Evolutionary conservation across 768 basidiomycete species (phyloP), one percentile per base, ranked within the genome.

Genomic region (Mycena galericulata): DNA sequence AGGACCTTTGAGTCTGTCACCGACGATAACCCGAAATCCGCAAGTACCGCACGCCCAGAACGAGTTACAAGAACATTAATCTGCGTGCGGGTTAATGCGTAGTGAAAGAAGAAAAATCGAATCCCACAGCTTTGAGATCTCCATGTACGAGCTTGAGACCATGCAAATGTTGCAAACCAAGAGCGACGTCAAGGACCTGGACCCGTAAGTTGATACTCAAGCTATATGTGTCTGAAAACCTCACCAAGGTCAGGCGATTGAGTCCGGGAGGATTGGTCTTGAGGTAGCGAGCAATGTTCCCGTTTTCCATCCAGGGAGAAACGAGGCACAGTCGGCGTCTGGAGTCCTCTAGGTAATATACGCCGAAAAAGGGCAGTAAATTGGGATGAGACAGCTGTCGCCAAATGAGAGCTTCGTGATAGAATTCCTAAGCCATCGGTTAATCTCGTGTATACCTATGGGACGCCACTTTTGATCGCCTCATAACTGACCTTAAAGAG

Each of bases 231-330:
- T n/a, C n/a, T n/a, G n/a, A n/a, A n/a, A n/a, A n/a, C n/a, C 77
- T 75, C 66, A 84, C 83, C 71, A 84, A 67, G 27, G 67, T 68
- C 30, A 76, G 63, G 51, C 79, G 74, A 62, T 74, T 67, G 47
- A 61, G 70, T 46, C 67, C 73, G 3, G 51, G 17, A 14, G 77
- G 73, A 26, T 78, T 71, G 18, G 2, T 5, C 45, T 68, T 46
- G 32, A 84, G 75, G 70, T 78, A 83, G 2, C 72, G 47, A 29
- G 43, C 68, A 6, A 84, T 61, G 24, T 78, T 75, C 15, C 79
- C 79, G 6, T 77, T 73, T 9, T 72, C 60, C 82, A 83, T 82
- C 81, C 81, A 83, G 27, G 76, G 83, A 4, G 83, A 83, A 45
- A 84, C 77, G 18, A 85, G 73, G 36, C 75, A 72, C 27, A 77